phyloP scores from a whole-genome alignment of 352 stramenopile species.

The Phytopythium ostracodes region DNA sequence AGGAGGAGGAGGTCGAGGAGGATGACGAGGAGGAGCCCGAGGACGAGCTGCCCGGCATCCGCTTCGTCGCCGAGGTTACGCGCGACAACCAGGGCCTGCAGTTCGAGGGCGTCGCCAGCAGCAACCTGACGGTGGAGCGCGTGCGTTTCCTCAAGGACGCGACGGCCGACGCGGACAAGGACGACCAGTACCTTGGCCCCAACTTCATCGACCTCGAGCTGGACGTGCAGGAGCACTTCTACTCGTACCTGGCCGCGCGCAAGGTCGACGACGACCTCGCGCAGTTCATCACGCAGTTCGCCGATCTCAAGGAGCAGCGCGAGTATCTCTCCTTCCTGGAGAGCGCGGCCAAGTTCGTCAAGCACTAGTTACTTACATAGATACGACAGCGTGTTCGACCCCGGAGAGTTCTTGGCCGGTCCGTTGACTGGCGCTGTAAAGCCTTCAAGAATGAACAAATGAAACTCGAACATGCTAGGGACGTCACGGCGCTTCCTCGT shows the following conservation, averaged over 20 bases:
- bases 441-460: not conserved
- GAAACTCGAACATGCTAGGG: not conserved
- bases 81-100: conserved; percentile 71
- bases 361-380: conserved; percentile 36
- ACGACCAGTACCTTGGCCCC: conserved; percentile 71
- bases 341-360: conserved; percentile 60
- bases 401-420: not conserved
- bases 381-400: not conserved
- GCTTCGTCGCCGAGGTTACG: conserved; percentile 69
- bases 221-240: conserved; percentile 82
- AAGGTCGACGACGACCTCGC: conserved; percentile 81
- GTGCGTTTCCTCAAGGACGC: conserved; percentile 67
- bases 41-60: conserved; percentile 72
- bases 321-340: conserved; percentile 82
- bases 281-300: conserved; percentile 83
- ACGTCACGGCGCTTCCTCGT: not conserved
- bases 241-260: conserved; percentile 70
- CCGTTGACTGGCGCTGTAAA: not conserved
- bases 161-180: conserved; percentile 45
- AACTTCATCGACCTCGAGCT: conserved; percentile 82
- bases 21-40: conserved; percentile 51
- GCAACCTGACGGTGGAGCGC: conserved; percentile 75
- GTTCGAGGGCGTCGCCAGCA: conserved; percentile 80
- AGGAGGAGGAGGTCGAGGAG: conserved; percentile 25
- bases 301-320: conserved; percentile 83